Evolutionary conservation across 805 yeast genomes (phyloP).

Genomic region (Yarrowia sp.): DNA sequence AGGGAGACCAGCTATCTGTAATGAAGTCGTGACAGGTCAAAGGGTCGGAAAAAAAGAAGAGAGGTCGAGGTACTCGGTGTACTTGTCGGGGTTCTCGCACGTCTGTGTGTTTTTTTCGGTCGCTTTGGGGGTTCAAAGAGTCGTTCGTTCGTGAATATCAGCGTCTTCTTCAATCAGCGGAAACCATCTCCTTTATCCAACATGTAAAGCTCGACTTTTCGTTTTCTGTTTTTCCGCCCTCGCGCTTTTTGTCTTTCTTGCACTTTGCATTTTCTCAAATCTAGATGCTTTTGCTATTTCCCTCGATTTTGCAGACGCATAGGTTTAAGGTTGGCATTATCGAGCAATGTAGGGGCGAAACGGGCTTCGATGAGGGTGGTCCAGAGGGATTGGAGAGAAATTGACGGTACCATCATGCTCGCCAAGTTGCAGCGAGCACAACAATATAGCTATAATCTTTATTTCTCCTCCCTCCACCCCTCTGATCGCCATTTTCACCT

Average conservation of each 20-base stretch:
- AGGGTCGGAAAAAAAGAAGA: background rate
- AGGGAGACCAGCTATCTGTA: background rate
- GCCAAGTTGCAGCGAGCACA: background rate
- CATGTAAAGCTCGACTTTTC: background rate
- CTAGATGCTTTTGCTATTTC: constrained; percentile 28
- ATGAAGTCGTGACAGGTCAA: background rate
- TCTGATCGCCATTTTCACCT: background rate
- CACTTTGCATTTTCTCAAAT: background rate
- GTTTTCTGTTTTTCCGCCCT: constrained; percentile 23
- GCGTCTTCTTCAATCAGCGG: constrained; percentile 3
- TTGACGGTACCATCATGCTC: no score
- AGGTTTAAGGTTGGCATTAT: background rate
- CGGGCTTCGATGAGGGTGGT: background rate
- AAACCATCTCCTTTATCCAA: constrained; percentile 18
- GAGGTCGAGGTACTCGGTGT: background rate
- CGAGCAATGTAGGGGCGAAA: constrained; percentile 1
- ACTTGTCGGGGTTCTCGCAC: no score
- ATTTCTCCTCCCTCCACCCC: background rate
- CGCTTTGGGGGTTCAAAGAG: no score
- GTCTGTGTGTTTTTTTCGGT: no score
- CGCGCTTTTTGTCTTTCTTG: constrained; percentile 3
- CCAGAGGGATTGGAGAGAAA: background rate
- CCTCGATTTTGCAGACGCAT: constrained; percentile 15
- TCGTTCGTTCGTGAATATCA: no score
- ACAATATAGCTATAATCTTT: background rate